These are phyloP conservation scores for Papilionanthe hybrid DNA, from an alignment of 116 monocot species.

Conservation along the genomic window DNA sequence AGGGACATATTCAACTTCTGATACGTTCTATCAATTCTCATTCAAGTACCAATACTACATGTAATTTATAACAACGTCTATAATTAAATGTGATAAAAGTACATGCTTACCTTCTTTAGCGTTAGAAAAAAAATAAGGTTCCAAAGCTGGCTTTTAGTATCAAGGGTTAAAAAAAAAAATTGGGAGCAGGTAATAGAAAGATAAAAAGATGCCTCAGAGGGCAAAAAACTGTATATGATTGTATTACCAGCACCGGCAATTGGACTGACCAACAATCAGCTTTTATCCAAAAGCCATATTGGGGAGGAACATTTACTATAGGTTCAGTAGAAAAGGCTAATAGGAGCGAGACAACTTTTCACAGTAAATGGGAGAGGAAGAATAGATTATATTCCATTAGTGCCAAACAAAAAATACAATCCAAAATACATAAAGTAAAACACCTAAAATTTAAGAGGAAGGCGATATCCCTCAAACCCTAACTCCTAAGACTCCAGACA, in stretches of 20 bases:
- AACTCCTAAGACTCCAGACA: too few species aligned
- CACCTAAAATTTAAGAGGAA: too few species aligned
- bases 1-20: background rate
- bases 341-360: background rate
- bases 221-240: background rate
- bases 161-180: background rate
- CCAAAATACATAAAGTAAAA: too few species aligned
- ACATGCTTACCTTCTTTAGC: background rate
- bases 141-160: background rate
- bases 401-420: too few species aligned
- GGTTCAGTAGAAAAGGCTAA: background rate
- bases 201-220: background rate
- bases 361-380: too few species aligned
- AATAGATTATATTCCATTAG: too few species aligned
- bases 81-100: background rate
- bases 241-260: background rate
- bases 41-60: background rate
- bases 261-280: background rate
- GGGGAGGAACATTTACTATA: background rate
- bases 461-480: too few species aligned
- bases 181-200: background rate
- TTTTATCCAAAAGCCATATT: background rate
- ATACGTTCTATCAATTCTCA: background rate
- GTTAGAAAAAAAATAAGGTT: background rate
- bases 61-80: background rate